Evolutionary conservation across 768 basidiomycete genomes (phyloP), one percentile per base, ranked within the genome.

Genomic region (Grammothele lineata): DNA sequence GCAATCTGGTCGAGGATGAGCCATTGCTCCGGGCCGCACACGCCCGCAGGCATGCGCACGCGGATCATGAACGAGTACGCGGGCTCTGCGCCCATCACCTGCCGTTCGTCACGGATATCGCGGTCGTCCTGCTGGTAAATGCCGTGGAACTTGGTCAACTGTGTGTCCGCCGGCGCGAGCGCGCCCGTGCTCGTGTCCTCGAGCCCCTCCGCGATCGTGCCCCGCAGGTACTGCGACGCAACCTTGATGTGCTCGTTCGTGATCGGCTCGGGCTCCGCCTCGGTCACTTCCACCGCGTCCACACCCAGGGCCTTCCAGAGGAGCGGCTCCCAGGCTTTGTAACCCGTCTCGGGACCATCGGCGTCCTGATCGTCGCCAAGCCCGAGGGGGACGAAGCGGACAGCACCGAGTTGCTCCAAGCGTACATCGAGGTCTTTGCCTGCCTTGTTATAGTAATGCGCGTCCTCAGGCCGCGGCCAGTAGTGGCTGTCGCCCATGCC

Each of bases 161-260:
- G 96, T 7, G 82, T 85, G 65, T 99, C 96, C 54, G 82, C 84
- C 5, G 92, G 72, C 11, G 93, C 86, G 24, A 98, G 80, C n/a
- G 91, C 89, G 41, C 92, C 95, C 1, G 95, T 96, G 45, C 74
- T 80, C 45, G 71, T 76, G 64, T 98, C 95, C 55, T 78, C 74
- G 27, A 99, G 77, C 37, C 96, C 95, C 63, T 98, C 94, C 1
- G 73, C 75, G 64, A 99, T 98, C 30, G 96, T 98, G 2, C 96
- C 96, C 43, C 96, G 87, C 18, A 97, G 78, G 70, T 87, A 97
- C 46, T 84, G 81, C 38, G 88, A 92, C 5, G 95, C 93, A 39
- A 89, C 96, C 72, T 98, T 99, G 78, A 98, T 97, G 67, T 98
- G 92, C 69, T 99, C 96, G 73, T 98, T 97, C 45, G 96, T 97